Percentiles rank a stretch among this genome's conserved stretches.
These are phyloP conservation scores for Monascus purpureus DNA, from an alignment of 495 filamentous ascomycete genomes.

Conservation along the genomic window DNA sequence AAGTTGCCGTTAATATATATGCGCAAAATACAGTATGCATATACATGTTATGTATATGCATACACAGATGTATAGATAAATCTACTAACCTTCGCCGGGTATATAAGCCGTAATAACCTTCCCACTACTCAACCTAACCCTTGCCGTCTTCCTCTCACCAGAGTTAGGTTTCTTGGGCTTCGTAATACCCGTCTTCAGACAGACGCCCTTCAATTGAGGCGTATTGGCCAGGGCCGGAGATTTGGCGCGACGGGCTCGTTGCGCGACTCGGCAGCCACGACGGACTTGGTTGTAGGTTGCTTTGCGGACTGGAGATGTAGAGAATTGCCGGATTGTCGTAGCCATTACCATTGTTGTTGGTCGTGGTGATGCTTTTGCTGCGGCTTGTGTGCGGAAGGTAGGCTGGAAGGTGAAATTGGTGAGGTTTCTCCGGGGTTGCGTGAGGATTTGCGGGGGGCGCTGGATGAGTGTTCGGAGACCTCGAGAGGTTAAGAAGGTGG, in stretches of 20 bases:
- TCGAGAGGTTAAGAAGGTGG: slow-evolving; percentile 23
- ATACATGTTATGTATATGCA: no score
- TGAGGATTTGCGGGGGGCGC: slow-evolving; percentile 12
- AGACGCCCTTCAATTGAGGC: slow-evolving; percentile 87
- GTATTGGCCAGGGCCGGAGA: slow-evolving; percentile 71
- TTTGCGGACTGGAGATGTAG: slow-evolving; percentile 23
- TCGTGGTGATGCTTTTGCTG: slow-evolving; percentile 7
- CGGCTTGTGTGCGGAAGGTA: slow-evolving; percentile 19
- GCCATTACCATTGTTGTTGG: background rate
- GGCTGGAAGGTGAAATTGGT: slow-evolving; percentile 20
- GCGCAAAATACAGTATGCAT: no score
- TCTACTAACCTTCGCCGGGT: slow-evolving; percentile 67
- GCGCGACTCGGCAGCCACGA: slow-evolving; percentile 59
- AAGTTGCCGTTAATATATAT: no score
- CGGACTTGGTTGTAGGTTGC: slow-evolving; percentile 42
- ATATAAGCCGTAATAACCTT: slow-evolving; percentile 84
- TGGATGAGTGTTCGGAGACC: slow-evolving; percentile 24
- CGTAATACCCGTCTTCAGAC: slow-evolving; percentile 77
- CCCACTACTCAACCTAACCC: slow-evolving; percentile 76
- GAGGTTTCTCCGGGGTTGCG: slow-evolving; percentile 6
- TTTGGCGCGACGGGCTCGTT: slow-evolving; percentile 65
- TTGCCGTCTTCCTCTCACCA: slow-evolving; percentile 81
- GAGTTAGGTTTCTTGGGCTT: slow-evolving; percentile 99
- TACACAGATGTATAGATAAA: slow-evolving; percentile 3
- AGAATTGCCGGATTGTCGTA: slow-evolving; percentile 24